phyloP scores from a whole-genome alignment of 768 basidiomycete genomes.

The Hericium rajendrae region DNA sequence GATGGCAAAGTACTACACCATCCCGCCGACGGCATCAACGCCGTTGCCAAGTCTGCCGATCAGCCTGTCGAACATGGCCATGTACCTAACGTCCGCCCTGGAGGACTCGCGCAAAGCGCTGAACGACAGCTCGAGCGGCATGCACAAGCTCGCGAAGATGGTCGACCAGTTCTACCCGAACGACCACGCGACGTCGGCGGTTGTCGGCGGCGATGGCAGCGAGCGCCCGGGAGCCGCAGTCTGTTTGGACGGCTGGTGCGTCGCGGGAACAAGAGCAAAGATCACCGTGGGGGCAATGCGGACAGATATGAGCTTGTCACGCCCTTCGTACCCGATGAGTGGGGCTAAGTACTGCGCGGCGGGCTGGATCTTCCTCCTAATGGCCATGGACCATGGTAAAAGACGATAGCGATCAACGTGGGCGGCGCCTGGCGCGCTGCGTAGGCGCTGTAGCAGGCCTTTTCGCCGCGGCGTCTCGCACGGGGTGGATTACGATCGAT shows the following conservation, averaged over 20 bases:
- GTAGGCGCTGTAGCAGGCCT: too few species aligned
- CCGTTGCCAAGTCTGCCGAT: constrained; percentile 70
- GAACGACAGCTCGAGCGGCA: constrained; percentile 48
- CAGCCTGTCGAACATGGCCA: constrained; percentile 63
- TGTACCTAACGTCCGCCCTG: constrained; percentile 64
- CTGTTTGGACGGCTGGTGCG: constrained; percentile 39
- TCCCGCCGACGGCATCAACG: constrained; percentile 48
- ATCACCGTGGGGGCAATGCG: constrained; percentile 50
- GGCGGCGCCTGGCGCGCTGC: too few species aligned
- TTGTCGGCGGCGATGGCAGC: constrained; percentile 29
- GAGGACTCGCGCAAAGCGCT: constrained; percentile 56
- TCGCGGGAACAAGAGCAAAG: constrained; percentile 31
- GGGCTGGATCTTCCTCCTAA: too few species aligned
- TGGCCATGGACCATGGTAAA: too few species aligned
- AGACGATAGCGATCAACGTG: too few species aligned
- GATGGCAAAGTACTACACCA: constrained; percentile 60
- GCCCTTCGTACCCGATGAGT: constrained; percentile 71
- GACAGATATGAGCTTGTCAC: constrained; percentile 78
- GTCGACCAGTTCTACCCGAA: constrained; percentile 58
- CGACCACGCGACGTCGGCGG: constrained; percentile 21
- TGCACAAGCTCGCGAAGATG: constrained; percentile 61
- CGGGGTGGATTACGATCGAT: neutral
- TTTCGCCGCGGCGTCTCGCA: too few species aligned
- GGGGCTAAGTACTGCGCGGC: constrained; percentile 32
- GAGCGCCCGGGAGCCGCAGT: constrained; percentile 45